A percentile compares a stretch with the other conserved stretches of the same genome.
phyloP scores from a whole-genome alignment of 78 protist genomes.

The Cavenderia fasciculata region DNA sequence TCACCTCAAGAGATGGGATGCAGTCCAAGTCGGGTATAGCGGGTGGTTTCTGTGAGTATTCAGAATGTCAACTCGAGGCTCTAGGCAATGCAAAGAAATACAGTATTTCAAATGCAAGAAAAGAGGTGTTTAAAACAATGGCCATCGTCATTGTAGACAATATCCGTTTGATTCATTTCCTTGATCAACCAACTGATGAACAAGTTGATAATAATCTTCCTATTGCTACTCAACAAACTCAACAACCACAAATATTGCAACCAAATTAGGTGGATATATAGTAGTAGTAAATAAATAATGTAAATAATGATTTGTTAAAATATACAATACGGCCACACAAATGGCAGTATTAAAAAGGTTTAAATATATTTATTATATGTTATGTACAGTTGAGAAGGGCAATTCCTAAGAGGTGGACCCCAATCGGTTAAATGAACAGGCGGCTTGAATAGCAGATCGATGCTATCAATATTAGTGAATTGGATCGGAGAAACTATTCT shows the following conservation, averaged over 20 bases:
- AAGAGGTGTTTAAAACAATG: neutral
- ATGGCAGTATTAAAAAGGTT: neutral
- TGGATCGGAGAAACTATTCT: too few relatives aligned
- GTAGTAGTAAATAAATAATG: too few relatives aligned
- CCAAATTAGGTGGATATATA: too few relatives aligned
- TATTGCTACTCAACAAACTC: neutral
- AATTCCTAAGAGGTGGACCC: too few relatives aligned
- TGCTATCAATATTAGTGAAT: too few relatives aligned
- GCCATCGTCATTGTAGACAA: slow-evolving; percentile 15
- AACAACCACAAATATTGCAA: neutral
- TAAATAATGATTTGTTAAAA: too few relatives aligned
- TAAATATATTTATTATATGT: neutral
- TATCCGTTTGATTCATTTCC: neutral
- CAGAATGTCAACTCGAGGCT: neutral
- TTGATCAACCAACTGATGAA: slow-evolving; percentile 7
- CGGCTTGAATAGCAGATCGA: too few relatives aligned
- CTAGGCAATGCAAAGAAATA: neutral
- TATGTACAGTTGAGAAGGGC: neutral
- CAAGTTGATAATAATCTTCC: neutral
- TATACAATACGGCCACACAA: too few relatives aligned
- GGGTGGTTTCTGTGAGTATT: neutral
- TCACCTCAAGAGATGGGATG: neutral
- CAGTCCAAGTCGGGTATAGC: neutral
- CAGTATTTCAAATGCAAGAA: slow-evolving; percentile 20
- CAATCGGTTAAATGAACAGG: too few relatives aligned